Conservation (phyloP, 2,329 filamentous ascomycete genomes). For the Claviceps monticola region DNA sequence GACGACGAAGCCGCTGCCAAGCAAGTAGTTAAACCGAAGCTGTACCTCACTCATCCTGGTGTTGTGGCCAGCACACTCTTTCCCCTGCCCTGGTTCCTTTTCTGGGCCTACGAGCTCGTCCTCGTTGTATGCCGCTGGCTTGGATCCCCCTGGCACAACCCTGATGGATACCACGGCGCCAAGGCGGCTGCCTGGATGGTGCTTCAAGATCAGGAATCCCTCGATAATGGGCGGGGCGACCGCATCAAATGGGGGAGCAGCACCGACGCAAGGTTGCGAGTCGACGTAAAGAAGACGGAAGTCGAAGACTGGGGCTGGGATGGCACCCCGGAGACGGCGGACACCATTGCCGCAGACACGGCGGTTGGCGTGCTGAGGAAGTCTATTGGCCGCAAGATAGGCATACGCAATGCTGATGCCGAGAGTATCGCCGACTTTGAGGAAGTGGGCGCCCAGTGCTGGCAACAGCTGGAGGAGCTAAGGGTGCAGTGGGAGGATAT, state of each 20-base stretch:
- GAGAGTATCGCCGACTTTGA: conserved; percentile 50
- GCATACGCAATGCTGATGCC: conserved; percentile 42
- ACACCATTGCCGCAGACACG: conserved; percentile 27
- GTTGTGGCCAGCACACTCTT: conserved; percentile 74
- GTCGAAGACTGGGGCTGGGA: conserved; percentile 75
- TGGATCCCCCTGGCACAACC: conserved; percentile 79
- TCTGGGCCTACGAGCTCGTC: conserved; percentile 50
- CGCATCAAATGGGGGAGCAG: conserved; percentile 73
- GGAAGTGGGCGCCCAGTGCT: conserved; percentile 43
- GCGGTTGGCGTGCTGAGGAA: conserved; percentile 34
- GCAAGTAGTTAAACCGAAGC: conserved; percentile 33
- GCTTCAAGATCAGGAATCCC: conserved; percentile 47
- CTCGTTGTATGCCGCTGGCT: conserved; percentile 62
- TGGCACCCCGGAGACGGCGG: conserved; percentile 37
- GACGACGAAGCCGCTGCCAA: conserved; percentile 6
- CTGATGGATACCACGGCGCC: conserved; percentile 64
- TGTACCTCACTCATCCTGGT: conserved; percentile 77
- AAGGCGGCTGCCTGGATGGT: conserved; percentile 65
- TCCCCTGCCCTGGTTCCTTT: conserved; percentile 55
- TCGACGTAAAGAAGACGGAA: conserved; percentile 61
- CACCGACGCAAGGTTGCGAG: conserved; percentile 42
- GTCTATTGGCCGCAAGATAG: conserved; percentile 44
- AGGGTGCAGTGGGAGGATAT: conserved; percentile 49
- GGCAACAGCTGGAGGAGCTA: conserved; percentile 60
- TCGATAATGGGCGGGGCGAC: conserved; percentile 42